These are phyloP conservation scores for Marasmius sp. DNA, from an alignment of 1,284 basidiomycete species.

Conservation along the genomic window DNA sequence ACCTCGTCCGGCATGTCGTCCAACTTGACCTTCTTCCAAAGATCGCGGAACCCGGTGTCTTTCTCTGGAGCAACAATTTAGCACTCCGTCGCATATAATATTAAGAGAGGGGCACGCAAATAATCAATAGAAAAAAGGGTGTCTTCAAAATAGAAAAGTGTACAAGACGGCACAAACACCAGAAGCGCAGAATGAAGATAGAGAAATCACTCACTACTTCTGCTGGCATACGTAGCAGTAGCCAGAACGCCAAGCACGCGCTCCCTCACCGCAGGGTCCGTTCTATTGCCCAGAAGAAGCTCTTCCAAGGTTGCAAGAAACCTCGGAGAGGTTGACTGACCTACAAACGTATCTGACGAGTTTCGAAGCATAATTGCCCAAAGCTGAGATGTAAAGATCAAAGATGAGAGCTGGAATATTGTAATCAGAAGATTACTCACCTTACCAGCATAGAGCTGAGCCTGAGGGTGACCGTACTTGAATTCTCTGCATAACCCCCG, in stretches of 20 bases:
- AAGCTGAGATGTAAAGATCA: conserved; percentile 41
- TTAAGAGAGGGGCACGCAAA: not conserved
- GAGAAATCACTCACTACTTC: conserved; percentile 33
- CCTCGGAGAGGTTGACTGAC: conserved; percentile 67
- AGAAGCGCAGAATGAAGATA: not conserved
- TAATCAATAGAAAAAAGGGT: conserved; percentile 2
- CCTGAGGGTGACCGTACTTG: conserved; percentile 74
- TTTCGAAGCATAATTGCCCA: conserved; percentile 87
- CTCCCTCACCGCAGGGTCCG: conserved; percentile 71
- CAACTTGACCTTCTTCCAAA: conserved; percentile 72
- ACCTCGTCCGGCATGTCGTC: conserved; percentile 71
- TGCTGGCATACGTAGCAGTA: conserved; percentile 66
- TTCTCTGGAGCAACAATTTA: conserved; percentile 20
- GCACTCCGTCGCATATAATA: not conserved
- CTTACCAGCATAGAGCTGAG: conserved; percentile 69
- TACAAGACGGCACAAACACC: not conserved
- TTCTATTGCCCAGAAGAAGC: too few species aligned
- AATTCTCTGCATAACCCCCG: conserved; percentile 74
- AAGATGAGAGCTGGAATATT: conserved; percentile 5
- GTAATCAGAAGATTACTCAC: conserved; percentile 37
- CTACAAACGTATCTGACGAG: conserved; percentile 61
- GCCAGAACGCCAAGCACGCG: conserved; percentile 69
- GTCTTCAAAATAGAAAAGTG: not conserved
- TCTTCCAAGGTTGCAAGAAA: conserved; percentile 38
- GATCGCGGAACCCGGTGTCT: conserved; percentile 54